Percentiles rank a stretch among this genome's conserved stretches.
phyloP scores from a whole-genome alignment of 192 early-diverging fungal species.

The Neocallimastix lanati region DNA sequence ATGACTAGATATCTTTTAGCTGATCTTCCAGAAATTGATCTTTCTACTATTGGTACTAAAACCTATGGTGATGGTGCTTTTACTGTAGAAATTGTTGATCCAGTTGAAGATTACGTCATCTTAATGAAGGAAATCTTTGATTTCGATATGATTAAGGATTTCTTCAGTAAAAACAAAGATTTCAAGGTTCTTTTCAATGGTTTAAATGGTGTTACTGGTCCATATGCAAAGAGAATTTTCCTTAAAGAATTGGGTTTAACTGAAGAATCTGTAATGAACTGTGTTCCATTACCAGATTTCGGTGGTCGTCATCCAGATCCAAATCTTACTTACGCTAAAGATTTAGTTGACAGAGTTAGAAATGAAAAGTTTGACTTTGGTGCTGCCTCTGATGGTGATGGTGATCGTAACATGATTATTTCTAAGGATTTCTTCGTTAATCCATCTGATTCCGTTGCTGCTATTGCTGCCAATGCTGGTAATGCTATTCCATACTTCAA shows the following conservation, averaged over 20 bases:
- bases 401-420: slow-evolving; percentile 96
- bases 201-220: slow-evolving; percentile 92
- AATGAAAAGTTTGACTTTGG: slow-evolving; percentile 67
- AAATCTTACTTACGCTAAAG: slow-evolving; percentile 91
- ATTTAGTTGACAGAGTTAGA: slow-evolving; percentile 73
- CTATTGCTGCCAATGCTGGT: slow-evolving; percentile 74
- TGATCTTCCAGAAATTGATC: slow-evolving; percentile 49
- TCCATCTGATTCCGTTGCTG: slow-evolving; percentile 87
- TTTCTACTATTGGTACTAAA: slow-evolving; percentile 46
- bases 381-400: slow-evolving; percentile 94
- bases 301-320: slow-evolving; percentile 90
- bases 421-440: slow-evolving; percentile 85
- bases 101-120: slow-evolving; percentile 70
- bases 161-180: slow-evolving; percentile 45
- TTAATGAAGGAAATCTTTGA: slow-evolving; percentile 84
- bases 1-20: slow-evolving; percentile 47
- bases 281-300: slow-evolving; percentile 68
- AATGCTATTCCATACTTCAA: slow-evolving; percentile 83
- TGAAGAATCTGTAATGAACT: slow-evolving; percentile 60
- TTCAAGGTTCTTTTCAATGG: slow-evolving; percentile 85
- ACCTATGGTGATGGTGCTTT: slow-evolving; percentile 36
- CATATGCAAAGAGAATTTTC: slow-evolving; percentile 72
- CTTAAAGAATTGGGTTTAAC: slow-evolving; percentile 78
- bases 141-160: slow-evolving; percentile 63
- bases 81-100: slow-evolving; percentile 70